Conservation (phyloP, 2,329 filamentous ascomycete genomes). For the Parascedosporium putredinis region DNA sequence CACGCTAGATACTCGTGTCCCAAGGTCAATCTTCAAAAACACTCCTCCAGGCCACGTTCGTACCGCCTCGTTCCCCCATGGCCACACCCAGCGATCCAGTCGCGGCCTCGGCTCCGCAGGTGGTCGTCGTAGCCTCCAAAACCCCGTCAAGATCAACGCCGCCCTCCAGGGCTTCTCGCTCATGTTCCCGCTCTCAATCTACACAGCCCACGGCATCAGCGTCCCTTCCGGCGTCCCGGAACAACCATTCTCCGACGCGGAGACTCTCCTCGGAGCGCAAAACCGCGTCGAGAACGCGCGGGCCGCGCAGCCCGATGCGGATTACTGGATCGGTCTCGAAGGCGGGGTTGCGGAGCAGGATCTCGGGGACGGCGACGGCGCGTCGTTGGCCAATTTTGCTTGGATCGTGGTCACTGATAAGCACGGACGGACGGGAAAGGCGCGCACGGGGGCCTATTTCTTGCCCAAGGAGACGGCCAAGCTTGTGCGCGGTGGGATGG, state of each 20-base stretch:
- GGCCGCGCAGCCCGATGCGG: conserved; percentile 19
- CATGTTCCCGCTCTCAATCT: conserved; percentile 21
- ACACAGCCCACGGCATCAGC: conserved; percentile 18
- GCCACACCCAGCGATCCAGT: too few relatives aligned
- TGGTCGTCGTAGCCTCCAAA: conserved; percentile 25
- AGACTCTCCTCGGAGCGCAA: conserved; percentile 27
- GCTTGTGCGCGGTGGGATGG: conserved; percentile 25
- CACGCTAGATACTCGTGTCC: too few relatives aligned
- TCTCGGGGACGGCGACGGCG: too few relatives aligned
- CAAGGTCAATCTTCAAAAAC: too few relatives aligned
- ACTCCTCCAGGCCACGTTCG: too few relatives aligned
- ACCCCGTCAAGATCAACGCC: conserved; percentile 29
- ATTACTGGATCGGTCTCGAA: conserved; percentile 31
- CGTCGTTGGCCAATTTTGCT: conserved; percentile 25
- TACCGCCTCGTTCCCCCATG: too few relatives aligned
- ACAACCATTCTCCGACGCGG: conserved; percentile 27
- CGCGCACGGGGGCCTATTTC: conserved; percentile 27
- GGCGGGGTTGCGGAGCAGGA: conserved; percentile 27
- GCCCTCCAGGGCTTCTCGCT: conserved; percentile 23
- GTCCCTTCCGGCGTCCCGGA: conserved; percentile 28
- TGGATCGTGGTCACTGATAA: conserved; percentile 25
- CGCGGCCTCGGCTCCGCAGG: neutral
- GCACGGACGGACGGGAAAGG: conserved; percentile 22
- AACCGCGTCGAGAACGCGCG: conserved; percentile 25
- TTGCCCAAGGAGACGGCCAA: conserved; percentile 25